Conservation (phyloP, 2,329 filamentous ascomycete species). For the Pezicula radicicola region DNA sequence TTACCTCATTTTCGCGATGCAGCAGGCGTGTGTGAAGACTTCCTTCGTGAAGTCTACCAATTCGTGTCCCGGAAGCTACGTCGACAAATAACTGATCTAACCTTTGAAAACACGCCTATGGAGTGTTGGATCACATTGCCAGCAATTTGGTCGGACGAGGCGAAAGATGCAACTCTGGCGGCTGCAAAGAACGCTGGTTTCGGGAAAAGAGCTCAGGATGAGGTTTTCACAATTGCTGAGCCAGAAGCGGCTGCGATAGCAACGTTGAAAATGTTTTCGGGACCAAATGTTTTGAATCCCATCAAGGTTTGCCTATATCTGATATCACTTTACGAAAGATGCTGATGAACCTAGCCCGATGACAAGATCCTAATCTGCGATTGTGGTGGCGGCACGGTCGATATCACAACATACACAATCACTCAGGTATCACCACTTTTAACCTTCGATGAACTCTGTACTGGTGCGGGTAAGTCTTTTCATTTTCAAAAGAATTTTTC, state of each 20-base stretch:
- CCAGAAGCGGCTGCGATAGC: constrained; percentile 23
- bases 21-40: constrained; percentile 18
- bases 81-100: constrained; percentile 6
- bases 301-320: constrained; percentile 7
- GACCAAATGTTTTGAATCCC: constrained; percentile 5
- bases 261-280: constrained; percentile 11
- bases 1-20: constrained; percentile 14
- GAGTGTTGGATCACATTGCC: constrained; percentile 23
- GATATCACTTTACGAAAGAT: background rate
- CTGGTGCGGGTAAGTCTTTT: constrained; percentile 10
- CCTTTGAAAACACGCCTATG: constrained; percentile 14
- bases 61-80: constrained; percentile 8
- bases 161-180: constrained; percentile 17
- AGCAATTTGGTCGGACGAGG: constrained; percentile 22
- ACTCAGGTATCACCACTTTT: constrained; percentile 11
- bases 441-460: constrained; percentile 16
- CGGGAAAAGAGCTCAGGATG: constrained; percentile 8
- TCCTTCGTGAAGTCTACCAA: constrained; percentile 13
- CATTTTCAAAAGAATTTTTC: no score
- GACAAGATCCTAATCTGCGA: constrained; percentile 22
- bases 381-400: constrained; percentile 22
- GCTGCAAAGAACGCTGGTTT: constrained; percentile 21
- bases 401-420: constrained; percentile 22
- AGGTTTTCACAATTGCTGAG: constrained; percentile 21
- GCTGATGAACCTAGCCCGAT: constrained; percentile 5